phyloP scores from a whole-genome alignment of 306 rosid genomes.

The Quercus berberidifolia region DNA sequence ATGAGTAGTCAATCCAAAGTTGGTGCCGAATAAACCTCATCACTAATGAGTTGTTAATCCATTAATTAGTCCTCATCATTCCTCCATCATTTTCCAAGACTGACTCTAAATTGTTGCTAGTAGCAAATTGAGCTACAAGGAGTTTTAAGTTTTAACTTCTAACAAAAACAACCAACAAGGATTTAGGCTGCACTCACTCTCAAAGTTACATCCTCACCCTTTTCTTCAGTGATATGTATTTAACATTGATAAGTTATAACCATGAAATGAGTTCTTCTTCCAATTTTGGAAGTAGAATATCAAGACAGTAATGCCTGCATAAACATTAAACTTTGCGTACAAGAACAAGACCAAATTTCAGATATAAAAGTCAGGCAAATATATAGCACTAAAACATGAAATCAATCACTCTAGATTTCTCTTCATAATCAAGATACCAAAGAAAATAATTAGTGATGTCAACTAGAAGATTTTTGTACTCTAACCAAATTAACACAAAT shows the following conservation, averaged over 20 bases:
- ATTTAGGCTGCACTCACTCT: neutral
- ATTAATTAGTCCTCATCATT: neutral
- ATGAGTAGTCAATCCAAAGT: neutral
- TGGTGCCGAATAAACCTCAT: neutral
- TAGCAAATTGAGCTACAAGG: neutral
- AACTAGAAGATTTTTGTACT: neutral
- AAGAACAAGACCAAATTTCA: constrained; percentile 5
- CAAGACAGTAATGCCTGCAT: neutral
- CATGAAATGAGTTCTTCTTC: neutral
- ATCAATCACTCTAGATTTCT: neutral
- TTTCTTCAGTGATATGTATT: neutral
- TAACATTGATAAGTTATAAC: too few species aligned
- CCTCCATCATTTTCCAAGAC: neutral
- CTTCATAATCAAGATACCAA: constrained; percentile 5
- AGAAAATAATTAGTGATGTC: neutral
- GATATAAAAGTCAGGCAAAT: neutral
- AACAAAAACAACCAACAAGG: neutral
- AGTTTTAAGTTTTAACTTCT: neutral
- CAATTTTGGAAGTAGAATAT: neutral
- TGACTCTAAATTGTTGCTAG: neutral
- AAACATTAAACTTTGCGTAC: neutral
- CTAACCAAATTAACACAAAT: constrained; percentile 1
- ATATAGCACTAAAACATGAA: neutral
- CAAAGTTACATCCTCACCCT: neutral
- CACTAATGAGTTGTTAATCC: neutral